Conservation (phyloP, 257 asterid species). For the Solanum sitiens region DNA sequence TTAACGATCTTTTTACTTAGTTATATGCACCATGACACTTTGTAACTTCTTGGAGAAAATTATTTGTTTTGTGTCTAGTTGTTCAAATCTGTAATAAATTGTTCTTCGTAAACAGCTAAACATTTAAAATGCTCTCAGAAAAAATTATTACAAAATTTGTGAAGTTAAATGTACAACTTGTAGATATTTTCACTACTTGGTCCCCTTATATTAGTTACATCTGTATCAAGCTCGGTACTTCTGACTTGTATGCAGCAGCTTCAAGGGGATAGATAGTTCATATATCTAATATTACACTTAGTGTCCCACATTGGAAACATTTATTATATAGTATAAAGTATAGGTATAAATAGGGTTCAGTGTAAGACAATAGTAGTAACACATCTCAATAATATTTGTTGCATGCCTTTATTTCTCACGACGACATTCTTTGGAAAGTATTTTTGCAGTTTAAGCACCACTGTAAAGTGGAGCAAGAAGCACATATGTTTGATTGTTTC, state of each 20-base stretch:
- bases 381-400: neutral
- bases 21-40: neutral
- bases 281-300: neutral
- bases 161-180: neutral
- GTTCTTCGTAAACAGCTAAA: neutral
- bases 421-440: neutral
- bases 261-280: neutral
- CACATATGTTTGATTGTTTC: neutral
- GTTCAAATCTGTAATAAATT: neutral
- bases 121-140: neutral
- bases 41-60: neutral
- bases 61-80: neutral
- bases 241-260: neutral
- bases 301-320: neutral
- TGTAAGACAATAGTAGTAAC: neutral
- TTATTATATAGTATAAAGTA: neutral
- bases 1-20: neutral
- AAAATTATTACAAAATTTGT: neutral
- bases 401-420: neutral
- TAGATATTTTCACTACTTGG: neutral
- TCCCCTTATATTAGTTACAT: neutral
- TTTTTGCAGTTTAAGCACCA: neutral
- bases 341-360: neutral
- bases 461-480: neutral
- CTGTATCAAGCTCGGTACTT: neutral